Evolutionary conservation across 306 rosid genomes (phyloP).

Genomic region (Cicer judaicum): DNA sequence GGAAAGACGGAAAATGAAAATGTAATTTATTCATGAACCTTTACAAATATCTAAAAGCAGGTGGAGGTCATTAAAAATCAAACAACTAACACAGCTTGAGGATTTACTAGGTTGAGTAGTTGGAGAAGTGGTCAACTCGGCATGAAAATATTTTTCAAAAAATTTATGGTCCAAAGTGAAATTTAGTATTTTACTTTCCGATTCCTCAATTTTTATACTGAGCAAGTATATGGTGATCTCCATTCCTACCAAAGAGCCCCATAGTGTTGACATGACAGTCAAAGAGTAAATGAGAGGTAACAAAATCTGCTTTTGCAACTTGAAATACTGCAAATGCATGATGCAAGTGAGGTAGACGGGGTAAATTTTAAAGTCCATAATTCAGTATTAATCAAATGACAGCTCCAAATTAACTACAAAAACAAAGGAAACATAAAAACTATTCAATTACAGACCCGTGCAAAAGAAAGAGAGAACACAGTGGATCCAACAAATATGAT

Average conservation of each 20-base stretch:
- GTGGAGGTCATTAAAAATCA: slow-evolving; percentile 6
- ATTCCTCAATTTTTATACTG: not conserved
- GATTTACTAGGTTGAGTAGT: slow-evolving; percentile 22
- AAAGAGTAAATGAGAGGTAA: slow-evolving; percentile 18
- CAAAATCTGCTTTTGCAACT: slow-evolving; percentile 13
- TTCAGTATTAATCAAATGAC: slow-evolving; percentile 11
- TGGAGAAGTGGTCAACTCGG: slow-evolving; percentile 3
- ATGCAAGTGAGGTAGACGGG: not conserved
- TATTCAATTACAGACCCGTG: not conserved
- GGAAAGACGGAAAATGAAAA: slow-evolving; percentile 16
- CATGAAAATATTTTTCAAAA: slow-evolving; percentile 15
- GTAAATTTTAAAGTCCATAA: slow-evolving; percentile 23
- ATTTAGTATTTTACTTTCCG: slow-evolving; percentile 18
- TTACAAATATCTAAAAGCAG: slow-evolving; percentile 36
- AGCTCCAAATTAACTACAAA: slow-evolving; percentile 36
- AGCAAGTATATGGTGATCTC: slow-evolving; percentile 10
- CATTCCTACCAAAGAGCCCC: slow-evolving; percentile 21
- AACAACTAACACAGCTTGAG: slow-evolving; percentile 16
- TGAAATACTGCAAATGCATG: not conserved
- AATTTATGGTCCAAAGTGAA: slow-evolving; percentile 17
- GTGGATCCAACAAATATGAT: slow-evolving; percentile 17
- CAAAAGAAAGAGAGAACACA: slow-evolving; percentile 29
- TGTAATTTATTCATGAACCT: slow-evolving; percentile 33
- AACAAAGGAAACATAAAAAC: not conserved
- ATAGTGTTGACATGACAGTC: not conserved